These are phyloP conservation scores for Platismatia glauca DNA, from an alignment of 495 filamentous ascomycete genomes.

Conservation along the genomic window DNA sequence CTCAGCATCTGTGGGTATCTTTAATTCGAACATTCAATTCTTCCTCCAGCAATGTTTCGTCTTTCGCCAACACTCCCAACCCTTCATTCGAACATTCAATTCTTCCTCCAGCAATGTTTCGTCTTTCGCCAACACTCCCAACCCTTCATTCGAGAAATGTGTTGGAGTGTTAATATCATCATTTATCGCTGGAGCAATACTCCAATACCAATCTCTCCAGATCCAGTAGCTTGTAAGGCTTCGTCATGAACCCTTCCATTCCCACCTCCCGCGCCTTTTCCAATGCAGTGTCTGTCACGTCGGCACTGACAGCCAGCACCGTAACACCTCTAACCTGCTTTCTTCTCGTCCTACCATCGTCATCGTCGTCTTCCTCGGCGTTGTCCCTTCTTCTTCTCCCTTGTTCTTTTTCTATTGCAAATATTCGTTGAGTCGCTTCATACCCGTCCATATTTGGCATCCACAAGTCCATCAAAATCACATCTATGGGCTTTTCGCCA, in stretches of 20 bases:
- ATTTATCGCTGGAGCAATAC: conserved; percentile 37
- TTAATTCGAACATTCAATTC: neutral
- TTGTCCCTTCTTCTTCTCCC: conserved; percentile 21
- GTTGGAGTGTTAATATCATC: neutral
- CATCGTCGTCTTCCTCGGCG: conserved; percentile 11
- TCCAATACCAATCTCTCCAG: conserved; percentile 58
- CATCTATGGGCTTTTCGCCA: conserved; percentile 42
- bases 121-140: neutral
- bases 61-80: neutral
- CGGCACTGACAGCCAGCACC: conserved; percentile 67
- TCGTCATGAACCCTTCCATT: conserved; percentile 71
- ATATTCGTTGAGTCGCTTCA: conserved; percentile 58
- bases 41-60: neutral
- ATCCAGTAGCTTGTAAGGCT: conserved; percentile 67
- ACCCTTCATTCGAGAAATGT: neutral
- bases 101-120: too few species aligned
- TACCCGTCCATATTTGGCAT: conserved; percentile 82
- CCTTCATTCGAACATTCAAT: neutral
- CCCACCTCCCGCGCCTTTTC: conserved; percentile 56
- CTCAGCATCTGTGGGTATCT: conserved; percentile 1
- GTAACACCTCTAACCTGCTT: conserved; percentile 21
- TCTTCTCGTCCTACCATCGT: conserved; percentile 17
- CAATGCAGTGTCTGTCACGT: conserved; percentile 60
- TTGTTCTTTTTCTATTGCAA: conserved; percentile 40
- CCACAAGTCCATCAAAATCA: conserved; percentile 78